Conservation (phyloP, 2,329 filamentous ascomycete genomes). For the Colletotrichum sp. region DNA sequence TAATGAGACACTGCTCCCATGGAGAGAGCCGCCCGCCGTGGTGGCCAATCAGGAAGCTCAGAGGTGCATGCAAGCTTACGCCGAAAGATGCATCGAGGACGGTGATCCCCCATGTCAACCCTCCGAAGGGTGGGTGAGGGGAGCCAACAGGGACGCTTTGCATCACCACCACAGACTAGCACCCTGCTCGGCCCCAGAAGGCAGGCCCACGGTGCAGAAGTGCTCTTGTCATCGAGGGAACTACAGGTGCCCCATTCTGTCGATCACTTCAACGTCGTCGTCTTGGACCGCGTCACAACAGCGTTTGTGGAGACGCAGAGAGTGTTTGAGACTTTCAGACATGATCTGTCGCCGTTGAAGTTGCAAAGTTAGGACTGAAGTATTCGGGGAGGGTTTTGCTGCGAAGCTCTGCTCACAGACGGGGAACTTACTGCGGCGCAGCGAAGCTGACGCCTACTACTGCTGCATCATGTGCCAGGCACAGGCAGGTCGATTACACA, state of each 20-base stretch:
- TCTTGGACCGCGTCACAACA: constrained; percentile 1
- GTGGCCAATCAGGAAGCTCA: not conserved
- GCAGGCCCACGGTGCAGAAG: not conserved
- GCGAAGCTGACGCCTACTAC: not conserved
- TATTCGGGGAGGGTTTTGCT: not conserved
- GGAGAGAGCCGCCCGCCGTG: not conserved
- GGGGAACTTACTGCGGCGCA: not conserved
- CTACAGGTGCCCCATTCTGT: not conserved
- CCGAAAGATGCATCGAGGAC: constrained; percentile 18
- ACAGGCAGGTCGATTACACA: not conserved
- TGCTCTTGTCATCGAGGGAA: not conserved
- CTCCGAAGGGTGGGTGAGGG: not conserved
- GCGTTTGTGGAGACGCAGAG: not conserved
- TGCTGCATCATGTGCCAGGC: not conserved
- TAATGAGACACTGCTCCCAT: constrained; percentile 12
- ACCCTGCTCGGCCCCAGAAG: not conserved
- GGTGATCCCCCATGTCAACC: constrained; percentile 11
- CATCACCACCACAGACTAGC: constrained; percentile 3
- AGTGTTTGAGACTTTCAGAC: not conserved
- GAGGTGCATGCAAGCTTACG: not conserved
- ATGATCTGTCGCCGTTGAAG: constrained; percentile 2
- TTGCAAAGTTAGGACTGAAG: not conserved
- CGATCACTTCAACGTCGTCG: not conserved
- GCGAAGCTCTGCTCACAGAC: not conserved
- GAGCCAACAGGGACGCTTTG: constrained; percentile 6